Evolutionary conservation across 2,329 filamentous ascomycete species (phyloP), one percentile per base, ranked within the genome.

Genomic region (Penicillium sp.): DNA sequence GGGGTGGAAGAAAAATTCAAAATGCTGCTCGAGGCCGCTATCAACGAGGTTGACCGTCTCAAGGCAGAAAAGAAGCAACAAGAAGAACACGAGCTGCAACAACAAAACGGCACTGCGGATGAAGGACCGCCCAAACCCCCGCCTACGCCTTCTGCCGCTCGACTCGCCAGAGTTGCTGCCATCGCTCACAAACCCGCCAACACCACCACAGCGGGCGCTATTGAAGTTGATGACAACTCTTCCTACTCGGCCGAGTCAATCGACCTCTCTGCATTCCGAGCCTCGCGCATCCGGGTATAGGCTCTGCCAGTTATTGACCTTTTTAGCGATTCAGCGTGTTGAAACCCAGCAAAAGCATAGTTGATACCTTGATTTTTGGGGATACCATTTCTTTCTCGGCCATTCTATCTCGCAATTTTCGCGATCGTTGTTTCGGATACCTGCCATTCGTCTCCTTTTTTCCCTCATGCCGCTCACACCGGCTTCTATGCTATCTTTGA

Each of bases 1-100:
- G 87, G 85, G 44, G 88, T 92, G 49, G 83, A 86, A 66, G 78
- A 80, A 53, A 83, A 85, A 14, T 82, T 95, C 41, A 74, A 75
- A 8, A 81, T 87, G 51, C 85, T 91, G 1, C 78, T 86, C 47
- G 81, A 83, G 31, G 75, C 84, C 49, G 85, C 87, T 14, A 78
- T 78, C 40, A 79, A 79, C 48, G 85, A 89, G 70, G 79, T 84
- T 58, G 79, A 81, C 48, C 81, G 83, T 22, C 69, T 85, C 18
- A 67, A 77, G 51, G 76, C 77, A 13, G 82, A 88, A 56, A 79
- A 83, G 53, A 62, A 68, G 49, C 54, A 68, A 46, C 57, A 61
- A 9, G 55, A 60, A 21, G 60, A 67, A 29, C 58, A 64, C 46
- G 50, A 50, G 45, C 49, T 54, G 36, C 36, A 50, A 36, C 54